phyloP scores from a whole-genome alignment of 805 yeast genomes.

The Groenewaldozyma salmanticensis region DNA sequence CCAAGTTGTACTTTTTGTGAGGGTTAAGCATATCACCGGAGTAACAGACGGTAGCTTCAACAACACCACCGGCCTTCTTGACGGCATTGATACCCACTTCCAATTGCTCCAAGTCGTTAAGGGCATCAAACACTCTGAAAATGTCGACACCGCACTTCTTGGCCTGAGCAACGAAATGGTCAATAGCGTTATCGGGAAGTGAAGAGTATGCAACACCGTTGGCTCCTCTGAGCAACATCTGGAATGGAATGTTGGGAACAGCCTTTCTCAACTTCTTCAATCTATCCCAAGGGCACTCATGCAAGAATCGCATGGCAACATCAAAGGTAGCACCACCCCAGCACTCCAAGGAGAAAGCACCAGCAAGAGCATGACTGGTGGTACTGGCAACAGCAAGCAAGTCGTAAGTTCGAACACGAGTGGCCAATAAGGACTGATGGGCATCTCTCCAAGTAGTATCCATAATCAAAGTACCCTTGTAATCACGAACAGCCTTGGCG shows the following conservation, averaged over 20 bases:
- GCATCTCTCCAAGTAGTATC: conserved; percentile 99
- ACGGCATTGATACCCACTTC: conserved; percentile 98
- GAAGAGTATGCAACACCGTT: conserved; percentile 98
- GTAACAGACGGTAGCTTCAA: conserved; percentile 97
- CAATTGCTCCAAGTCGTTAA: conserved; percentile 92
- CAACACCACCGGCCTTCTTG: conserved; percentile 96
- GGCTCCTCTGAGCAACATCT: conserved; percentile 98
- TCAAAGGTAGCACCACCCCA: conserved; percentile 99
- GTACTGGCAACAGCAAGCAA: conserved; percentile 85
- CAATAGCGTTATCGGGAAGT: conserved; percentile 96
- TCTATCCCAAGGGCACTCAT: conserved; percentile 99
- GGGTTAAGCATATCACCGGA: conserved; percentile 97
- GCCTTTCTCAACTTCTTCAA: conserved; percentile 74
- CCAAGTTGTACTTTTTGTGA: conserved; percentile 92
- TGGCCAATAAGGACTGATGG: conserved; percentile 93
- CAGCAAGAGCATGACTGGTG: conserved; percentile 80
- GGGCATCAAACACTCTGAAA: conserved; percentile 95
- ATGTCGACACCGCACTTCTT: conserved; percentile 94
- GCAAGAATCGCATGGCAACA: conserved; percentile 95
- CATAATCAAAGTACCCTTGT: conserved; percentile 84
- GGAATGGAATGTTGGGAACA: conserved; percentile 98
- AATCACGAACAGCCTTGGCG: conserved; percentile 76
- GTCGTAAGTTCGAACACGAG: conserved; percentile 94
- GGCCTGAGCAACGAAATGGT: conserved; percentile 92
- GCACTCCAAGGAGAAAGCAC: conserved; percentile 94